Evolutionary conservation across 805 yeast species (phyloP).

Genomic region (Scheffersomyces coipomensis): DNA sequence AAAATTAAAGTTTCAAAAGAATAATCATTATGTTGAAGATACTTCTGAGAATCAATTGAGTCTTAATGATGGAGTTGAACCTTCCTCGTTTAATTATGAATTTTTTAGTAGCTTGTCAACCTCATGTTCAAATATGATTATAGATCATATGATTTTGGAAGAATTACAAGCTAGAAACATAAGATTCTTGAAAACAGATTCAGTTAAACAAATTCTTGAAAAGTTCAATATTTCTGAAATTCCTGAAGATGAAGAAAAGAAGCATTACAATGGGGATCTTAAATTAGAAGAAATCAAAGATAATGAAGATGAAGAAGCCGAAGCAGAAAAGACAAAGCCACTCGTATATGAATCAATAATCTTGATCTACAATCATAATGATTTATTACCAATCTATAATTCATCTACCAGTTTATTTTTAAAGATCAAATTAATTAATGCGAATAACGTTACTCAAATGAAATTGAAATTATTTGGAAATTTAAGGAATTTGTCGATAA

Average conservation of each 20-base stretch:
- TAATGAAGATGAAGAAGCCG: constrained; percentile 5
- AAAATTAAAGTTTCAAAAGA: constrained; percentile 15
- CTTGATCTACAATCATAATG: constrained; percentile 21
- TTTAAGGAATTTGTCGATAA: constrained; percentile 22
- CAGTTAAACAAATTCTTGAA: constrained; percentile 15
- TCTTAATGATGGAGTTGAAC: constrained; percentile 3
- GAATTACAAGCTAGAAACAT: constrained; percentile 44
- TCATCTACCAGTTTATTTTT: constrained; percentile 33
- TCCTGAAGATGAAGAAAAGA: constrained; percentile 2
- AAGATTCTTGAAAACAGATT: constrained; percentile 26
- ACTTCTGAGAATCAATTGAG: background rate
- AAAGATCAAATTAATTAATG: constrained; percentile 22
- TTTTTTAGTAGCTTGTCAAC: constrained; percentile 41
- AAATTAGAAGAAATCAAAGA: constrained; percentile 4
- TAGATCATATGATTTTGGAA: constrained; percentile 52
- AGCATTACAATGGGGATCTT: too few species aligned
- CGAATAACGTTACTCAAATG: constrained; percentile 19
- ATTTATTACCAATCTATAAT: constrained; percentile 30
- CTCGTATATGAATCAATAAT: constrained; percentile 21
- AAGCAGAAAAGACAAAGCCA: constrained; percentile 5
- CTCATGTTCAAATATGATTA: constrained; percentile 44
- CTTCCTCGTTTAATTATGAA: constrained; percentile 16
- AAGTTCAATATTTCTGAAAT: constrained; percentile 11
- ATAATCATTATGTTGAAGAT: background rate
- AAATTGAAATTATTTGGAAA: constrained; percentile 24